Conservation (phyloP, 257 asterid species). For the Solanum gandarillasii region DNA sequence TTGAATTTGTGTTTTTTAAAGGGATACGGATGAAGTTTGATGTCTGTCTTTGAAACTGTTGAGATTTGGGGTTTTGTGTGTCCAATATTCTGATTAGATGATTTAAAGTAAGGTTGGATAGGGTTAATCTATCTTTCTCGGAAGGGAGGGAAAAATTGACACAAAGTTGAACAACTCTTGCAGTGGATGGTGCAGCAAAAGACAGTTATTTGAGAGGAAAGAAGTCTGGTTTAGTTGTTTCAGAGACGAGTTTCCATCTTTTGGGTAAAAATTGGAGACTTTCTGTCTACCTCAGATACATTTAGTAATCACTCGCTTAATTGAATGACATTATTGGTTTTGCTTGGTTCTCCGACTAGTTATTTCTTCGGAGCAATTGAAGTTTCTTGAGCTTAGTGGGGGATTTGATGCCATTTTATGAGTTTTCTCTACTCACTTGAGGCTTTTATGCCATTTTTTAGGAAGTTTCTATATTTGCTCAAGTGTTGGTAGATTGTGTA, state of each 20-base stretch:
- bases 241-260: neutral
- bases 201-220: neutral
- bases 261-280: neutral
- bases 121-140: neutral
- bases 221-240: neutral
- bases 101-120: neutral
- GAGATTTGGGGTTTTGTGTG: neutral
- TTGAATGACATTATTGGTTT: neutral
- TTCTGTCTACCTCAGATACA: neutral
- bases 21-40: neutral
- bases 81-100: neutral
- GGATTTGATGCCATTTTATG: neutral
- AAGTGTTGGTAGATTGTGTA: constrained; percentile 4
- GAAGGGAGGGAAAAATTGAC: neutral
- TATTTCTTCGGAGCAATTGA: neutral
- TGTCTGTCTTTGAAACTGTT: neutral
- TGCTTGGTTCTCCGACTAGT: neutral
- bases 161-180: neutral
- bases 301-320: neutral
- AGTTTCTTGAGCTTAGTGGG: neutral
- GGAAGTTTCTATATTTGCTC: neutral
- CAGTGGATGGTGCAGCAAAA: neutral
- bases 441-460: neutral
- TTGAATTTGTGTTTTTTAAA: neutral
- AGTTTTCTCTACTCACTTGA: neutral